Base-by-base conservation (phyloP, 2,329 filamentous ascomycete genomes). In the Penicillium frequentans region DNA sequence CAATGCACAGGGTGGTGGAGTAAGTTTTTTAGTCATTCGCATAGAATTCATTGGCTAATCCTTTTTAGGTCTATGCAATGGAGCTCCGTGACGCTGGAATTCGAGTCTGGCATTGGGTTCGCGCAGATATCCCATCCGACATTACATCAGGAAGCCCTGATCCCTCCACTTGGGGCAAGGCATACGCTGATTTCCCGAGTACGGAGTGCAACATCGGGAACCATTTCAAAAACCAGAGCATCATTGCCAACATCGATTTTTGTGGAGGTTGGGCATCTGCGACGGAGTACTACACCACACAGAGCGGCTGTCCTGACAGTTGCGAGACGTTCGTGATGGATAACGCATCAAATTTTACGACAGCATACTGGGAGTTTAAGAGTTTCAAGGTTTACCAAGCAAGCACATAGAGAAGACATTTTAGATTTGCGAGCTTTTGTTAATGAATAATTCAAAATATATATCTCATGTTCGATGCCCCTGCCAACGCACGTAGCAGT, bases 321-420 rank as follows among this genome's bases (percentile, higher is more conserved):
- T 89, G 86, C 67, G 77, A 76, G 4, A 78, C 84, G 51, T 84
- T 78, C 59, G 85, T 87, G 10, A 80, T 84, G 9, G 82, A 83
- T 50, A 82, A 86, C 63, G 84, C 80, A 31, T 72, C 69, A 26
- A 82, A 74, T 10, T 89, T 85, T 67, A 77, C 73, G 39, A 79
- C 83, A 65, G 87, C 83, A 1, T 90, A 80, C 66, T 90, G 83
- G 87, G 85, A 84, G 73, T 87, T 88, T 72, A 83, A 82, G 2
- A 72, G 77, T 13, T 87, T 89, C 63, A 77, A 84, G 60, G 79
- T 89, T 2, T 89, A 87, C 26, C 54, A 56, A 26, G 23, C 52
- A 24, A 33, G 27, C n/a, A 37, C 19, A 49, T 55, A 55, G 52
- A 47, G 35, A 24, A 43, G 45, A 50, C 33, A 43, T 14, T 44